Evolutionary conservation across 306 rosid species (phyloP), one percentile per base, ranked within the genome.

Genomic region (Gastrolobium bilobum): DNA sequence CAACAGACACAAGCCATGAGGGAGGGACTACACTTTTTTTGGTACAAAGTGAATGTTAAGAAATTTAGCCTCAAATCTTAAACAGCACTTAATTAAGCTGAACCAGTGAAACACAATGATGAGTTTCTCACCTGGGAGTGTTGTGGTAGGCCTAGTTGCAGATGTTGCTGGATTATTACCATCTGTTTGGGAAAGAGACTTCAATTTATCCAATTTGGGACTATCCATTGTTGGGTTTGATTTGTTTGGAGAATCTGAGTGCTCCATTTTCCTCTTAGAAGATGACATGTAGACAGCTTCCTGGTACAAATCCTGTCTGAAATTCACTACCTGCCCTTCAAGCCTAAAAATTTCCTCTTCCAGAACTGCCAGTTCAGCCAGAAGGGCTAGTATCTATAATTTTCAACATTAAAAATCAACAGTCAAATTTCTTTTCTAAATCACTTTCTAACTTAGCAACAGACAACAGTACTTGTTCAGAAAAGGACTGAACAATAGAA

Each of bases 311-410:
- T 86, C 94, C 82, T 93, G 94, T 81, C 98, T 91, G 83, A 80
- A 91, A 85, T 88, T 87, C 58, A 93, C 93, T 53, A 96, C 87
- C 79, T 88, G 80, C 78, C 90, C 90, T 82, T 96, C 99, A 52
- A 96, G 98, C 85, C 94, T 89, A 67, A 93, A 91, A 83, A 96
- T 91, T 87, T 96, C 99, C 90, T 96, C 99, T 90, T 96, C 99
- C 69, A 96, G 75, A 56, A 96, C 97, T 37, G 99, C 99, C 85
- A 96, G 96, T 86, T 96, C 99, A 4, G 97, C 98, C 60, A 96
- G 84, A 90, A 96, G 98, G 35, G 82, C 94, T 15, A 93, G 81
- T 78, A 88, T 88, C 99, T 95, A 81, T 6, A 48, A 33, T 37
- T 42, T 75, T 43, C 10, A 60, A 50, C 39, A 62, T 68, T 6